These are phyloP conservation scores for Penicillium lividum DNA, from an alignment of 495 filamentous ascomycete genomes.

Conservation along the genomic window DNA sequence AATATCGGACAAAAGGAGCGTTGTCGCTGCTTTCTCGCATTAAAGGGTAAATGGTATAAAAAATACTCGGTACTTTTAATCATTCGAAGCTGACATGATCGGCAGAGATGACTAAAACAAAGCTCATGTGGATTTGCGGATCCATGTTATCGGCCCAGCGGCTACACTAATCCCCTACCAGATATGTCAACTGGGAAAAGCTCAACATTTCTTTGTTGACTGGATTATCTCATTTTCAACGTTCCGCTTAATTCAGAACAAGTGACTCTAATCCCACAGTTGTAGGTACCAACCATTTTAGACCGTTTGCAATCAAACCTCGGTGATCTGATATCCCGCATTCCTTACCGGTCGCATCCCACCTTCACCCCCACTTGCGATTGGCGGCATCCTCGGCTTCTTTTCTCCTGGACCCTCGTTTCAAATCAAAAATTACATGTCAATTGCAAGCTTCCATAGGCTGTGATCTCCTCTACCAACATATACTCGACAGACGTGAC, in stretches of 20 bases:
- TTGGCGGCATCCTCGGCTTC: slow-evolving; percentile 25
- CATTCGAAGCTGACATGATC: neutral
- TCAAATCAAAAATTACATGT: neutral
- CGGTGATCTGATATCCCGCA: slow-evolving; percentile 1
- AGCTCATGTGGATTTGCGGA: neutral
- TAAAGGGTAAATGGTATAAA: neutral
- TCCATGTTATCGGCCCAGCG: neutral
- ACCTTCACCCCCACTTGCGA: slow-evolving; percentile 12
- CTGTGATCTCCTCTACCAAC: neutral
- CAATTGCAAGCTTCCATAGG: neutral
- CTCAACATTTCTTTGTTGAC: neutral
- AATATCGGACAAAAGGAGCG: slow-evolving; percentile 3
- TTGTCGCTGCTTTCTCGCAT: neutral
- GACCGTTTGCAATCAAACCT: neutral
- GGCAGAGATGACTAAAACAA: neutral
- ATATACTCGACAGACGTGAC: too few relatives aligned
- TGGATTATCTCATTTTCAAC: neutral
- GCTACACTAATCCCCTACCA: neutral
- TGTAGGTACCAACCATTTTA: neutral
- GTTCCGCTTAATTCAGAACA: neutral
- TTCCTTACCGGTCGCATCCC: slow-evolving; percentile 16
- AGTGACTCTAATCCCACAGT: neutral
- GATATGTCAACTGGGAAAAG: neutral
- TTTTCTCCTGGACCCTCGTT: slow-evolving; percentile 10
- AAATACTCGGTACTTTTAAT: slow-evolving; percentile 3